Conservation (phyloP, 306 rosid species). For the Styphnolobium japonicum region DNA sequence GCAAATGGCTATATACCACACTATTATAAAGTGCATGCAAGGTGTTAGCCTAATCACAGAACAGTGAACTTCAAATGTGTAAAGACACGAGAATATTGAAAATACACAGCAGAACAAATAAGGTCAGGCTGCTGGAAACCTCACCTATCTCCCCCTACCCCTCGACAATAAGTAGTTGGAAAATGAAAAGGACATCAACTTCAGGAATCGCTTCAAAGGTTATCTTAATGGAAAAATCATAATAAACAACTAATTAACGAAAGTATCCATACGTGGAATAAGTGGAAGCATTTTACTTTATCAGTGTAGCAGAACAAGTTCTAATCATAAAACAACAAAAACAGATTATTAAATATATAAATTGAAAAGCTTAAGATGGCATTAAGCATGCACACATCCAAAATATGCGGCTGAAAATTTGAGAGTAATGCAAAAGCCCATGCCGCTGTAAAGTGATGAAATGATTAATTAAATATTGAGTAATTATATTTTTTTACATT, state of each 20-base stretch:
- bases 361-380: not conserved
- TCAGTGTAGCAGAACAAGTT: not conserved
- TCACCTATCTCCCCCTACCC: not conserved
- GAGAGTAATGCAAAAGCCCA: not conserved
- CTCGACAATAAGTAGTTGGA: not conserved
- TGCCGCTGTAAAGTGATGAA: not conserved
- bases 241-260: not conserved
- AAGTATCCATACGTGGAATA: not conserved
- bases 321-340: conserved; percentile 14
- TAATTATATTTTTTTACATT: not conserved
- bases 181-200: not conserved
- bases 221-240: not conserved
- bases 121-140: not conserved
- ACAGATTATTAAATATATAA: not conserved
- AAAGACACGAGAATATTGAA: not conserved
- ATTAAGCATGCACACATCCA: conserved; percentile 10
- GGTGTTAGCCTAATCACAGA: not conserved
- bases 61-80: not conserved
- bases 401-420: conserved; percentile 5
- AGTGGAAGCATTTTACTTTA: conserved; percentile 13
- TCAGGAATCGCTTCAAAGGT: not conserved
- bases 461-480: not conserved
- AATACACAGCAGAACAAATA: conserved; percentile 5
- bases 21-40: not conserved
- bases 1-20: not conserved